Percentiles rank a stretch among this genome's conserved stretches.
phyloP scores from a whole-genome alignment of 2,329 filamentous ascomycete genomes.

The Didymella arachidicola region DNA sequence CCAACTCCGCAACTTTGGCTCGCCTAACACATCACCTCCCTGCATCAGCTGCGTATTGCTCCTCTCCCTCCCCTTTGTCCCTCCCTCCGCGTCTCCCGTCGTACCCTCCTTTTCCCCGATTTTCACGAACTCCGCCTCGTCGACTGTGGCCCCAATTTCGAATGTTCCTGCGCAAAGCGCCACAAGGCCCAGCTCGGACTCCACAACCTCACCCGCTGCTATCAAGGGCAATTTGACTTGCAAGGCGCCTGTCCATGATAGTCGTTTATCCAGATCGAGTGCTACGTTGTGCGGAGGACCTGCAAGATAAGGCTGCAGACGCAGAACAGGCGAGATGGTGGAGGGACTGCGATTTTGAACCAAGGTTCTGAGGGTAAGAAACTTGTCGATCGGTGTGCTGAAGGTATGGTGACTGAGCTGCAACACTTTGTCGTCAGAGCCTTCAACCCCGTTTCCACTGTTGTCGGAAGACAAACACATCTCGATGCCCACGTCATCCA shows the following conservation, averaged over 20 bases:
- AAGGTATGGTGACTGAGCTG: constrained; percentile 59
- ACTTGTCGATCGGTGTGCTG: constrained; percentile 64
- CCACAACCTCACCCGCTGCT: constrained; percentile 63
- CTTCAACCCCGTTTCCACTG: constrained; percentile 14
- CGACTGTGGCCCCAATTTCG: constrained; percentile 80
- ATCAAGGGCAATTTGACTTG: constrained; percentile 76
- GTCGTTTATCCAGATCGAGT: constrained; percentile 80
- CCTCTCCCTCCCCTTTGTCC: constrained; percentile 28
- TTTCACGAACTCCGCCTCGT: constrained; percentile 72
- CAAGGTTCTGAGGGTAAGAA: constrained; percentile 73
- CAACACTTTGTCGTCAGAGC: constrained; percentile 18
- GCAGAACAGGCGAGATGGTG: constrained; percentile 74
- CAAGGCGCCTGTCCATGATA: constrained; percentile 84
- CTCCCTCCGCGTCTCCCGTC: neutral
- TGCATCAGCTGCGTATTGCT: constrained; percentile 42
- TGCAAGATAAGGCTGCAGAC: constrained; percentile 78
- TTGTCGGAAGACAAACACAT: constrained; percentile 52
- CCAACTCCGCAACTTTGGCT: constrained; percentile 55
- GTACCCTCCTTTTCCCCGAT: neutral
- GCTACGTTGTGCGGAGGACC: constrained; percentile 75
- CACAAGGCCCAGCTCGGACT: constrained; percentile 73
- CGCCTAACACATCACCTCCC: constrained; percentile 39
- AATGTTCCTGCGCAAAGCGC: constrained; percentile 82
- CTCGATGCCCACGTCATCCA: constrained; percentile 76
- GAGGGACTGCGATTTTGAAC: constrained; percentile 76